Conservation (phyloP, 2,329 filamentous ascomycete species). For the Fusarium papillatum region DNA sequence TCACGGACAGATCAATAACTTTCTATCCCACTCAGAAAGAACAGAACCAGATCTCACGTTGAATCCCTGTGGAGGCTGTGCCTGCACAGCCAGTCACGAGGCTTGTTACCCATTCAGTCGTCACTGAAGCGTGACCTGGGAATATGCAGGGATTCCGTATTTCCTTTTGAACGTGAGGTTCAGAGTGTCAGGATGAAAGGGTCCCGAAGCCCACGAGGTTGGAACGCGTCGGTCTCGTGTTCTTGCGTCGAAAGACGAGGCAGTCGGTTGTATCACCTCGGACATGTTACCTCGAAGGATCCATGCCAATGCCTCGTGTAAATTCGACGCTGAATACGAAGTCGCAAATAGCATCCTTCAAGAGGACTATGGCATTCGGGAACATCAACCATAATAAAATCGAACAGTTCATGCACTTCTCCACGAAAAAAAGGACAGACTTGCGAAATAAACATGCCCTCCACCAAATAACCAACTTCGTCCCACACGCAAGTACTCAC, state of each 20-base stretch:
- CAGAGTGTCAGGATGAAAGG: neutral
- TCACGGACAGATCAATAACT: neutral
- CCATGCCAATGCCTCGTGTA: neutral
- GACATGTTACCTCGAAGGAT: neutral
- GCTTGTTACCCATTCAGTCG: constrained; percentile 27
- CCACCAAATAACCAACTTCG: constrained; percentile 14
- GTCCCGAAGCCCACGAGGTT: neutral
- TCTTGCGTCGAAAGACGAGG: neutral
- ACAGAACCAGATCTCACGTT: constrained; percentile 21
- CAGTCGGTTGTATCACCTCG: neutral
- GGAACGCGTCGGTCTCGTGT: neutral
- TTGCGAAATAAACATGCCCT: constrained; percentile 10
- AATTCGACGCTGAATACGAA: neutral
- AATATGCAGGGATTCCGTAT: constrained; percentile 24
- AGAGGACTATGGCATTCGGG: neutral
- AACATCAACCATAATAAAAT: neutral
- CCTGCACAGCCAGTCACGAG: constrained; percentile 32
- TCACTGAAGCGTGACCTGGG: constrained; percentile 19
- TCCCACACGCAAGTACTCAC: constrained; percentile 20
- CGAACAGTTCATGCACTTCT: constrained; percentile 14
- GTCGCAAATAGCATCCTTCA: neutral
- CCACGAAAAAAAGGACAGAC: constrained; percentile 18
- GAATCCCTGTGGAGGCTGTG: constrained; percentile 20
- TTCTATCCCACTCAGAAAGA: neutral
- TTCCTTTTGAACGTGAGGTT: constrained; percentile 25